Evolutionary conservation across 176 grass and related monocot genomes (phyloP).

Genomic region (Oropetium thomaeum): DNA sequence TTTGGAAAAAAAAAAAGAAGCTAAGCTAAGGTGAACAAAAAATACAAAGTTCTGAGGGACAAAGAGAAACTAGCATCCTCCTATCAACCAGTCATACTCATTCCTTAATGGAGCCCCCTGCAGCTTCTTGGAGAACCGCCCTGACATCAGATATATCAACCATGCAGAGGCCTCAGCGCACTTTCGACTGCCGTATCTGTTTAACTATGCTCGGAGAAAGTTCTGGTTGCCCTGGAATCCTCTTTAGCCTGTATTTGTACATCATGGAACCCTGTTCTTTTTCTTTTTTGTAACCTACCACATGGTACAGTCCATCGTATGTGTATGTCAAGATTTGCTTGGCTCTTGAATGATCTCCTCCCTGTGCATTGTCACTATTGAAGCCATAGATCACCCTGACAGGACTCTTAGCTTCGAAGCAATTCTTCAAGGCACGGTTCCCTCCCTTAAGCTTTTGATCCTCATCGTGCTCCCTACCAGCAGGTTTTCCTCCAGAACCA

Average conservation of each 20-base stretch:
- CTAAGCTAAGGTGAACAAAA: neutral
- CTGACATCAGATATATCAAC: slow-evolving; percentile 65
- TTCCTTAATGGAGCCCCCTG: slow-evolving; percentile 53
- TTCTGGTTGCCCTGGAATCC: slow-evolving; percentile 58
- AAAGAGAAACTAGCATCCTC: neutral
- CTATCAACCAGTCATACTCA: neutral
- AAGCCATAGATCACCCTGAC: slow-evolving; percentile 78
- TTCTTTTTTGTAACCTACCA: slow-evolving; percentile 44
- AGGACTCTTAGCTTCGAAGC: slow-evolving; percentile 49
- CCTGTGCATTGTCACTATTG: slow-evolving; percentile 32
- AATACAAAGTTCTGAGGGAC: neutral
- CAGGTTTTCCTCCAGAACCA: slow-evolving; percentile 66
- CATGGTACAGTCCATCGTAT: slow-evolving; percentile 71
- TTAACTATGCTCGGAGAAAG: slow-evolving; percentile 52
- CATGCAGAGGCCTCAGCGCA: slow-evolving; percentile 38
- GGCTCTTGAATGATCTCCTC: slow-evolving; percentile 29
- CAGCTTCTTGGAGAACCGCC: slow-evolving; percentile 55
- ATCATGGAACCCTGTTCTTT: slow-evolving; percentile 35
- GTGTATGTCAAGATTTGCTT: slow-evolving; percentile 51
- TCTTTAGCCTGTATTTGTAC: slow-evolving; percentile 56
- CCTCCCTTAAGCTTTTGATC: slow-evolving; percentile 69
- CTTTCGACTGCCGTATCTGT: slow-evolving; percentile 33
- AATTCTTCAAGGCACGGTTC: slow-evolving; percentile 69
- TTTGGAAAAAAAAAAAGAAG: too few relatives aligned
- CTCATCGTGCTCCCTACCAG: slow-evolving; percentile 44